These are phyloP conservation scores for Trichoderma virens DNA, from an alignment of 495 filamentous ascomycete genomes.

Conservation along the genomic window DNA sequence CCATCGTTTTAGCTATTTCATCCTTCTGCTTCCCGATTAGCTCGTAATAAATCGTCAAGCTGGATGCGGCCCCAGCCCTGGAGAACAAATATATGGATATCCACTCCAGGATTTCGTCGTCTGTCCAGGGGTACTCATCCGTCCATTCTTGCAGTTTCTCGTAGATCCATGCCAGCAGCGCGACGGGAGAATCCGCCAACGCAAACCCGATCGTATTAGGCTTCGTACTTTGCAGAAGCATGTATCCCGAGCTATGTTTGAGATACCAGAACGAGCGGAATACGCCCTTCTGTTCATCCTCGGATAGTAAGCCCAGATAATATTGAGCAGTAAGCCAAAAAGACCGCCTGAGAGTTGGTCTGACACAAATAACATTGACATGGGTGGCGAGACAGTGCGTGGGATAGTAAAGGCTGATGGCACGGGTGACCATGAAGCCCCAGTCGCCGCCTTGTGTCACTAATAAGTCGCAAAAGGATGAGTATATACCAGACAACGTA, in stretches of 20 bases:
- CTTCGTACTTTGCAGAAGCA: constrained; percentile 47
- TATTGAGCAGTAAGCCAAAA: constrained; percentile 37
- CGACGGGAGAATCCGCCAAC: constrained; percentile 54
- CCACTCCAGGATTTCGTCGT: constrained; percentile 62
- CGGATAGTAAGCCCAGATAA: constrained; percentile 31
- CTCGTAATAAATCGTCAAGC: constrained; percentile 56
- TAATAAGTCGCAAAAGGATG: constrained; percentile 15
- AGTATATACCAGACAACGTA: neutral
- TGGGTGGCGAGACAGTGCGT: constrained; percentile 53
- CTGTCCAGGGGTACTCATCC: constrained; percentile 58
- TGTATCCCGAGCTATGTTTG: constrained; percentile 49
- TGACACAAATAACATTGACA: constrained; percentile 56
- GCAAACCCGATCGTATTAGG: constrained; percentile 55
- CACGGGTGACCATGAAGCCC: constrained; percentile 55
- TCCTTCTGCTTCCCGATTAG: constrained; percentile 12
- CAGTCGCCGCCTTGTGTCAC: constrained; percentile 64
- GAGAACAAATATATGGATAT: constrained; percentile 55
- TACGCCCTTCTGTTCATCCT: constrained; percentile 34
- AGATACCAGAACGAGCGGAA: constrained; percentile 44
- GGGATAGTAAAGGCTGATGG: constrained; percentile 50
- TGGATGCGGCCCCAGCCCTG: constrained; percentile 48
- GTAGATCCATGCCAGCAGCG: constrained; percentile 56
- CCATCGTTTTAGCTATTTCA: neutral
- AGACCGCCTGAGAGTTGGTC: constrained; percentile 19
- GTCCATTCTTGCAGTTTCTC: constrained; percentile 66